Percentiles rank a stretch among this genome's conserved stretches.
Evolutionary conservation across 176 grass and related monocot genomes (phyloP).

Genomic region (Cymbopogon citratus): DNA sequence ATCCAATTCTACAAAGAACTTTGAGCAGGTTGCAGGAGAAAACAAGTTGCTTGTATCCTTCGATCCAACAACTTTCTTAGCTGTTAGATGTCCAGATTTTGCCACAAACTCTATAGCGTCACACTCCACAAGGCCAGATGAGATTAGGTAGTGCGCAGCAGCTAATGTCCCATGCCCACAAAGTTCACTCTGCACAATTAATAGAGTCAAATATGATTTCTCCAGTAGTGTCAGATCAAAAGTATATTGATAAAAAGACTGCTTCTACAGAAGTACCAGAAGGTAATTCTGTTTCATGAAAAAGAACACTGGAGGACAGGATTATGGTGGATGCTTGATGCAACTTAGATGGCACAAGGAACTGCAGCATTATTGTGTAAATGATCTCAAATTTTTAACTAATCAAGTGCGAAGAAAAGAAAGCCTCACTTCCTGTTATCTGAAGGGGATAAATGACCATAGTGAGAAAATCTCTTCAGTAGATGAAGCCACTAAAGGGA

Average conservation of each 20-base stretch:
- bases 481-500: neutral
- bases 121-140: conserved; percentile 3
- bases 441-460: neutral
- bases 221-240: neutral
- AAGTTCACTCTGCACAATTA: conserved; percentile 11
- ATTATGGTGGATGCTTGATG: neutral
- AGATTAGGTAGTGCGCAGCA: neutral
- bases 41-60: neutral
- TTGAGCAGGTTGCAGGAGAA: neutral
- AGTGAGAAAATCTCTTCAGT: neutral
- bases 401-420: neutral
- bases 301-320: neutral
- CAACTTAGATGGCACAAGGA: neutral
- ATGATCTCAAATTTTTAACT: neutral
- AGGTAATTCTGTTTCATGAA: neutral
- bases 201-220: neutral
- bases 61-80: neutral
- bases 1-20: conserved; percentile 3
- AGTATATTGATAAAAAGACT: neutral
- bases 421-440: neutral
- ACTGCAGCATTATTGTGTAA: neutral
- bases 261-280: neutral
- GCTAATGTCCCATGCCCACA: conserved; percentile 9
- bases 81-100: conserved; percentile 18
- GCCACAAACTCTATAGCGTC: neutral